Conservation (phyloP, 139 green algal species). For the Diplosphaera chodatii region DNA sequence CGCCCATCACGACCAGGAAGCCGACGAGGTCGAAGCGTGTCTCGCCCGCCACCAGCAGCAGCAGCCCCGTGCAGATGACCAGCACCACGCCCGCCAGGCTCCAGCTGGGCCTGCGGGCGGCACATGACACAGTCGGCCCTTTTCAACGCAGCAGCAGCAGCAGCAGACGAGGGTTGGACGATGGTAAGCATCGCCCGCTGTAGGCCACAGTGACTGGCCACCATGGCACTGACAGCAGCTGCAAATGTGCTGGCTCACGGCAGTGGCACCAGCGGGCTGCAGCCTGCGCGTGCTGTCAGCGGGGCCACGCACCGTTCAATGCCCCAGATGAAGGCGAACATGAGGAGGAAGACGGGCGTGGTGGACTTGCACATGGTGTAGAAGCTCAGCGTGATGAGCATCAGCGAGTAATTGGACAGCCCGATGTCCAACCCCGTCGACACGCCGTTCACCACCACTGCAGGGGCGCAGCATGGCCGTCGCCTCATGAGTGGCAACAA, state of each 20-base stretch:
- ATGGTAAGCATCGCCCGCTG: no score
- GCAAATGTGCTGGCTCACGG: not conserved
- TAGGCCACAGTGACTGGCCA: no score
- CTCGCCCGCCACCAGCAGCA: constrained; percentile 85
- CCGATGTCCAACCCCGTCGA: constrained; percentile 89
- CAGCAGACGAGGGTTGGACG: no score
- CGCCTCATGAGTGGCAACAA: not conserved
- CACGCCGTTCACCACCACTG: constrained; percentile 84
- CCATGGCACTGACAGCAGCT: no score
- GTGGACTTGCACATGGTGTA: constrained; percentile 96
- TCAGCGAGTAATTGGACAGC: constrained; percentile 85
- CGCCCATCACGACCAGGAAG: constrained; percentile 85
- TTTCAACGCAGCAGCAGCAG: no score
- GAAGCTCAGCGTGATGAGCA: constrained; percentile 86
- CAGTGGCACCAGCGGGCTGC: no score
- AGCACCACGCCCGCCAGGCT: constrained; percentile 65
- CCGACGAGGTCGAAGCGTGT: constrained; percentile 74
- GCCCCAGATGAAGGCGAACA: constrained; percentile 86
- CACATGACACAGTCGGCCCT: no score
- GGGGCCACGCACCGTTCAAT: constrained; percentile 68
- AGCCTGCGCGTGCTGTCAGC: no score
- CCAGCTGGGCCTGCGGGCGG: constrained; percentile 60
- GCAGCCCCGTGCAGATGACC: constrained; percentile 75
- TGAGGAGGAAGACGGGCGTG: constrained; percentile 86
- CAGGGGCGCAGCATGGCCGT: not conserved